Evolutionary conservation across 768 basidiomycete genomes (phyloP), one percentile per base, ranked within the genome.

Genomic region (Lentinus tigrinus): DNA sequence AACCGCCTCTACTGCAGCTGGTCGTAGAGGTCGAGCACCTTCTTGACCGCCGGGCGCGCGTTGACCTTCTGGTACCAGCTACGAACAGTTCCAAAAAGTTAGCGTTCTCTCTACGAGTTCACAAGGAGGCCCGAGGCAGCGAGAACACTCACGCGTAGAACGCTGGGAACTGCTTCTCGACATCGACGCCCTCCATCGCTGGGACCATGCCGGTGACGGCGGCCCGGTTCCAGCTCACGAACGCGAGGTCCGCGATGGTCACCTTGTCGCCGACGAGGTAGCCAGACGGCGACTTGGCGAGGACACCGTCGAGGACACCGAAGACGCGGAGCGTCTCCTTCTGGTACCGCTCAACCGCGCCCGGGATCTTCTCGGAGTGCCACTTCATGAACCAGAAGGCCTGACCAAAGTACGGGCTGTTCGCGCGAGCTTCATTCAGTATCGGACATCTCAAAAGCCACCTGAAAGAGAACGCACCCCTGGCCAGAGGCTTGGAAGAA

Each of bases 401-500:
- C 62, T 70, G 69, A 26, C 67, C 69, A 52, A 64, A 70, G 63
- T 69, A 69, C 23, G 68, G 66, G 54, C 68, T 63, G 23, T 13
- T 6, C 14, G 37, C 5, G 7, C 6, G 39, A 8, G 40, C 11
- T 11, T 31, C 11, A 11, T 31, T 31, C 31, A 31, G 31, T 31
- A 31, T 31, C 31, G 1, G 31, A 7, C 31, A 11, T 6, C 11
- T 3, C 31, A 31, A 11, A 31, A 31, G n/a, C n/a, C n/a, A 31
- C 7, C 31, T 31, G 31, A 6, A 31, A 31, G 52, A 4, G 16
- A 23, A 49, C 64, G 17, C 26, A 66, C 65, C 69, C 70, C 48
- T 71, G 69, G 2, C 70, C 70, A 3, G 69, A 70, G n/a, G 64
- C 57, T 46, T 71, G 70, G 67, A 78, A 81, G 69, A 78, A 77